Percentiles rank a stretch among this genome's conserved stretches.
Conservation (phyloP, 2,329 filamentous ascomycete species). For the Fusarium mundagurra region DNA sequence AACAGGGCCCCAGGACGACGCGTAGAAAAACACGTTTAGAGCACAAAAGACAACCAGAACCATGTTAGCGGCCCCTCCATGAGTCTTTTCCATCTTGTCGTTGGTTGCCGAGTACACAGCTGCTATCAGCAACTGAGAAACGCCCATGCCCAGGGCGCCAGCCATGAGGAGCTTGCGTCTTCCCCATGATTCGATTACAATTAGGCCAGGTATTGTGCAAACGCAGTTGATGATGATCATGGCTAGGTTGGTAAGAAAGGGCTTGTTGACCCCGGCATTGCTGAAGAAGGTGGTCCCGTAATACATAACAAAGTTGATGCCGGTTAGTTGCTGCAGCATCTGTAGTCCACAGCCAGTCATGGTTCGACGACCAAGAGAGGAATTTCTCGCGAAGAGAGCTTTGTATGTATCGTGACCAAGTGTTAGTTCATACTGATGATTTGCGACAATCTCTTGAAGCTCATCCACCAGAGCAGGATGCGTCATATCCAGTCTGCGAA, state of each 20-base stretch:
- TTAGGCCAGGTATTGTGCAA: constrained; percentile 78
- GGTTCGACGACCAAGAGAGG: constrained; percentile 74
- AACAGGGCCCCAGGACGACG: constrained; percentile 79
- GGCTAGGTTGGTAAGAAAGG: constrained; percentile 77
- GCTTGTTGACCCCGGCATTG: constrained; percentile 65
- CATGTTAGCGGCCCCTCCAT: constrained; percentile 60
- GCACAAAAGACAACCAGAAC: constrained; percentile 71
- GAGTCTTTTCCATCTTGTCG: constrained; percentile 34
- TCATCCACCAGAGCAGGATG: constrained; percentile 79
- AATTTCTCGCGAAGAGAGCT: constrained; percentile 68
- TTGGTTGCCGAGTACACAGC: constrained; percentile 63
- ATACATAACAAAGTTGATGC: constrained; percentile 81
- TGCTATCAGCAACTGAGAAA: constrained; percentile 72
- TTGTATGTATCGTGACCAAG: constrained; percentile 69
- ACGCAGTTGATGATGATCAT: constrained; percentile 80
- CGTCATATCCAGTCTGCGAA: constrained; percentile 77
- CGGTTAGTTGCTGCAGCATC: constrained; percentile 81
- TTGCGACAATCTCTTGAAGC: constrained; percentile 77
- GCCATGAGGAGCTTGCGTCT: constrained; percentile 77
- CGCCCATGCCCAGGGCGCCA: constrained; percentile 78
- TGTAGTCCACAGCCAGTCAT: constrained; percentile 79
- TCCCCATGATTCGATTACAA: constrained; percentile 80
- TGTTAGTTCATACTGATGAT: constrained; percentile 78
- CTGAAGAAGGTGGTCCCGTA: constrained; percentile 79
- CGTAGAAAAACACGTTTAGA: constrained; percentile 83